These are phyloP conservation scores for Tetracladium marchalianum DNA, from an alignment of 495 filamentous ascomycete species.

Conservation along the genomic window DNA sequence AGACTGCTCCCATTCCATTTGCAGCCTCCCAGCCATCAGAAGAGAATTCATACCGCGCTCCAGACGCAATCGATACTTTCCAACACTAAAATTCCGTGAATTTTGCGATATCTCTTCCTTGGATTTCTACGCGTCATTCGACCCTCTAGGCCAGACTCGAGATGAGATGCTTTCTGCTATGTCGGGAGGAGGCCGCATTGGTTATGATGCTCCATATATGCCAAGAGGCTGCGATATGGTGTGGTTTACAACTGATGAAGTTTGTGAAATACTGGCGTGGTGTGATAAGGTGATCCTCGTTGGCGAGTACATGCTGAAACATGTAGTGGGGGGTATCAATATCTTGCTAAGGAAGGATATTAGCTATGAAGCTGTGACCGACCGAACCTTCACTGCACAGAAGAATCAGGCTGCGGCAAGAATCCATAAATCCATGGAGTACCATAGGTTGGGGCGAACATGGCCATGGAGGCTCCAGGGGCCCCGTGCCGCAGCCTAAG, in stretches of 20 bases:
- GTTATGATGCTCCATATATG: conserved; percentile 37
- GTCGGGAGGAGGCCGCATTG: conserved; percentile 40
- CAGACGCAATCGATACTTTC: conserved; percentile 29
- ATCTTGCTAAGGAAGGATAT: conserved; percentile 38
- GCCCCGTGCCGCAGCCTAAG: too few species aligned
- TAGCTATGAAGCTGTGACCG: conserved; percentile 42
- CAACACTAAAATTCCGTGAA: conserved; percentile 28
- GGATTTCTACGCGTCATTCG: conserved; percentile 36
- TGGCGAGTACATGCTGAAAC: conserved; percentile 44
- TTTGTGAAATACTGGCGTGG: conserved; percentile 36
- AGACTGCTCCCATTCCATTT: conserved; percentile 18
- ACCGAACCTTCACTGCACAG: conserved; percentile 41
- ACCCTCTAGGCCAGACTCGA: conserved; percentile 30
- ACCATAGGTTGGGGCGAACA: too few species aligned
- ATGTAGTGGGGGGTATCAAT: conserved; percentile 42
- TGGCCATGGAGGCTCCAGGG: too few species aligned
- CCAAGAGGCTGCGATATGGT: conserved; percentile 38
- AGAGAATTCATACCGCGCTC: conserved; percentile 20
- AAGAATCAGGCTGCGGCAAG: too few species aligned
- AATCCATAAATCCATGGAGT: too few species aligned
- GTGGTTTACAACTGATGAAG: conserved; percentile 41
- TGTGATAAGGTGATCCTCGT: conserved; percentile 39
- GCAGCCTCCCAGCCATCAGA: conserved; percentile 31
- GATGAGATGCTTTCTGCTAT: conserved; percentile 36
- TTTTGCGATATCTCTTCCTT: conserved; percentile 39